These are phyloP conservation scores for Fagus crenata DNA, from an alignment of 306 rosid genomes.

Conservation along the genomic window DNA sequence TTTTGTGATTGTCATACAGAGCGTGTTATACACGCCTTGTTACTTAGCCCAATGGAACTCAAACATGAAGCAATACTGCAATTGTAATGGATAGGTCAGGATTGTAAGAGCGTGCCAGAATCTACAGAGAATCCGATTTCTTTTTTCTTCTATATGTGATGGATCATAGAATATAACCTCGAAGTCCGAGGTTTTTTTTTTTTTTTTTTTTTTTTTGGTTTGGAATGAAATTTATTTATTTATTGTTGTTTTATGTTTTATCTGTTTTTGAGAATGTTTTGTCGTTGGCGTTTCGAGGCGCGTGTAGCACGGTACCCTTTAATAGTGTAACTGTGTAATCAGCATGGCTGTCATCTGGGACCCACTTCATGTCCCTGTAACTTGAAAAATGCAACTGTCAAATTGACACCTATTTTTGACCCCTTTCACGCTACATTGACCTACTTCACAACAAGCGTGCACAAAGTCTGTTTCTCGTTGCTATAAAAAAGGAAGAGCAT, in stretches of 20 bases:
- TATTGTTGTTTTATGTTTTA: background rate
- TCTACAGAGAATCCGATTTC: constrained; percentile 34
- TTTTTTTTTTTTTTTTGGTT: no score
- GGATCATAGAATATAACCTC: constrained; percentile 28
- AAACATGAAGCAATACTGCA: background rate
- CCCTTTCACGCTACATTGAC: background rate
- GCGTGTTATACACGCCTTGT: no score
- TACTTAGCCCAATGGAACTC: background rate
- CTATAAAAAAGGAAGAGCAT: no score
- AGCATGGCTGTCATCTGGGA: constrained; percentile 22
- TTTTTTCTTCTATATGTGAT: no score
- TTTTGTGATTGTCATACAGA: no score
- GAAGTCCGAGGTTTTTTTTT: constrained; percentile 40
- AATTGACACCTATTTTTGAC: background rate
- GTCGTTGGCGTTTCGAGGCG: constrained; percentile 25
- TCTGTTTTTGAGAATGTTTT: constrained; percentile 18
- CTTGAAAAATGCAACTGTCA: background rate
- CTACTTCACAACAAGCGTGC: no score
- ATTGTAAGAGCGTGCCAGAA: constrained; percentile 37
- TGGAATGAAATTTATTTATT: background rate
- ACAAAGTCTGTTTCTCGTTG: no score
- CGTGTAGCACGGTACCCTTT: constrained; percentile 27
- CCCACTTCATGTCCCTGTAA: constrained; percentile 3
- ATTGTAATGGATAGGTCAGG: no score
- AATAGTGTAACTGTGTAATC: constrained; percentile 1